Evolutionary conservation across 495 filamentous ascomycete genomes (phyloP).

Genomic region (Neurospora sp.): DNA sequence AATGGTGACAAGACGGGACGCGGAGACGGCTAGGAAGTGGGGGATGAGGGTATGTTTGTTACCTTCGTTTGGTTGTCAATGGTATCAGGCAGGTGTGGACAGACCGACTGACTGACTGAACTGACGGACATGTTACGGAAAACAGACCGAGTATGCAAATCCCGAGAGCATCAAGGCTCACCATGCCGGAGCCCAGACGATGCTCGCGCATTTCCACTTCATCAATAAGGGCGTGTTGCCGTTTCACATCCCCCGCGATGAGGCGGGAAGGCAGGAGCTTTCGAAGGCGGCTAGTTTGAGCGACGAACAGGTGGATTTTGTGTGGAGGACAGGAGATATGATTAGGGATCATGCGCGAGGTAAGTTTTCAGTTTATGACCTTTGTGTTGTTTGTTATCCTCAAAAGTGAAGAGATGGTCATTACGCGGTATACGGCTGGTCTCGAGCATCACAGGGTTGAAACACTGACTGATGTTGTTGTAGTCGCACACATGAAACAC

Average conservation of each 20-base stretch:
- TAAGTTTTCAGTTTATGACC: not conserved
- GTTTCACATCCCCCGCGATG: slow-evolving; percentile 10
- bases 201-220: slow-evolving; percentile 35
- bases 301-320: slow-evolving; percentile 15
- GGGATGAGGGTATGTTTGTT: slow-evolving; percentile 7
- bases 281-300: slow-evolving; percentile 15
- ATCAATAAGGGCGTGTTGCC: slow-evolving; percentile 28
- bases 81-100: not conserved
- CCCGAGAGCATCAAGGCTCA: slow-evolving; percentile 13
- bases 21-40: slow-evolving; percentile 14
- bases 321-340: slow-evolving; percentile 11
- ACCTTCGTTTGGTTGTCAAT: not conserved
- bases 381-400: not conserved
- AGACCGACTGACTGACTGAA: too few species aligned
- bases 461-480: not conserved
- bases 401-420: not conserved
- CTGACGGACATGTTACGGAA: not conserved
- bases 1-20: slow-evolving; percentile 16
- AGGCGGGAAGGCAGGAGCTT: slow-evolving; percentile 6
- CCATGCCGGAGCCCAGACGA: slow-evolving; percentile 30
- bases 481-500: slow-evolving; percentile 6
- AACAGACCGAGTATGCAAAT: slow-evolving; percentile 11
- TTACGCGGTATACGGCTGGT: not conserved
- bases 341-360: slow-evolving; percentile 8
- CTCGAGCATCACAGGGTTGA: not conserved